A percentile compares a stretch with the other conserved stretches of the same genome.
These are phyloP conservation scores for Erodium texanum DNA, from an alignment of 441 rosid genomes.

Conservation along the genomic window DNA sequence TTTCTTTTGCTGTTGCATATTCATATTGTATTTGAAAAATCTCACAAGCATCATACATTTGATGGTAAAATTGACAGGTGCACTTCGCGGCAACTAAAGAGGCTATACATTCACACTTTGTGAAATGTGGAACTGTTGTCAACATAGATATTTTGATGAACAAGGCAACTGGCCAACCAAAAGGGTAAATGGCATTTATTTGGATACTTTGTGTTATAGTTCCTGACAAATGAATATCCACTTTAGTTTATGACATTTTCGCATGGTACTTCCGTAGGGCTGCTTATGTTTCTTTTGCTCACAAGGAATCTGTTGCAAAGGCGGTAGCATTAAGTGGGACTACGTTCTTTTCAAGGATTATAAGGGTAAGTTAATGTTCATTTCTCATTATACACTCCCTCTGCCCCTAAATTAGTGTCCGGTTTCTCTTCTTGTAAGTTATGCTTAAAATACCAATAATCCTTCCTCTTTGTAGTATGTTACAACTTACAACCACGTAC, in stretches of 20 bases:
- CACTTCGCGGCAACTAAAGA: constrained; percentile 28
- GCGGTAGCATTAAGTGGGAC: constrained; percentile 26
- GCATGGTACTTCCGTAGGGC: constrained; percentile 16
- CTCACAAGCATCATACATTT: background rate
- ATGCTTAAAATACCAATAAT: background rate
- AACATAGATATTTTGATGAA: constrained; percentile 20
- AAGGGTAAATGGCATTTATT: constrained; percentile 23
- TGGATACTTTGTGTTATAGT: too few species aligned
- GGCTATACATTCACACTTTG: constrained; percentile 26
- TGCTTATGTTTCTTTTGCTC: constrained; percentile 30
- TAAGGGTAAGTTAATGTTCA: constrained; percentile 22
- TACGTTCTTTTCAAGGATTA: constrained; percentile 27
- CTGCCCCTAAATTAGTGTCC: too few species aligned
- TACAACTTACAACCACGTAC: too few species aligned
- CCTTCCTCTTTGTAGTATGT: too few species aligned
- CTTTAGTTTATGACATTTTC: background rate
- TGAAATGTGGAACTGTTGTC: constrained; percentile 28
- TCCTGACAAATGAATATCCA: too few species aligned
- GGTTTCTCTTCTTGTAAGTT: too few species aligned
- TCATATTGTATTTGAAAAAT: background rate
- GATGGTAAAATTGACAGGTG: constrained; percentile 20
- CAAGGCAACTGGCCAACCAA: constrained; percentile 21
- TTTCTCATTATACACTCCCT: background rate
- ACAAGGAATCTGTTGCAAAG: constrained; percentile 25
- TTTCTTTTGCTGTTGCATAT: background rate